Evolutionary conservation across 306 rosid species (phyloP).

Genomic region (Pyrus betulifolia): DNA sequence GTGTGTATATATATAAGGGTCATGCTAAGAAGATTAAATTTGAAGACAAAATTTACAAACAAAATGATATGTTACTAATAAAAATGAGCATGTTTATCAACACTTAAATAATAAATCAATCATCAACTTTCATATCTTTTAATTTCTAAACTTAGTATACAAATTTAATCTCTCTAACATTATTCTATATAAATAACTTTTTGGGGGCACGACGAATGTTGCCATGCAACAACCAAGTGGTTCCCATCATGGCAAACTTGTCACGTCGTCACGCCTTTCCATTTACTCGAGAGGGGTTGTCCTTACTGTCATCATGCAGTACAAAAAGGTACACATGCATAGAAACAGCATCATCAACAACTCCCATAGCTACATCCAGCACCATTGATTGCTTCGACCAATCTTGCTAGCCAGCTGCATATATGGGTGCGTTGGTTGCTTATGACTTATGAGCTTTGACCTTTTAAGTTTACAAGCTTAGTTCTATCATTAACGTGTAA

Average conservation of each 20-base stretch:
- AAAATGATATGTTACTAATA: too few relatives aligned
- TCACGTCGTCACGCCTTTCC: conserved; percentile 49
- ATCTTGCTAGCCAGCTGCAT: conserved; percentile 1
- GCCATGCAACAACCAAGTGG: conserved; percentile 48
- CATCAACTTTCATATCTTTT: fast-evolving
- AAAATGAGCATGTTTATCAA: too few relatives aligned
- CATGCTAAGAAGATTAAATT: too few relatives aligned
- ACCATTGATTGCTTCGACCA: conserved; percentile 50
- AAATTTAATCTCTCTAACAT: too few relatives aligned
- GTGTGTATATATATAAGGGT: too few relatives aligned
- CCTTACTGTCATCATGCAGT: conserved; percentile 25
- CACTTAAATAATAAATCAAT: too few relatives aligned
- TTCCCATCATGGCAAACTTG: conserved; percentile 43
- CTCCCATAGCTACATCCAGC: conserved; percentile 3
- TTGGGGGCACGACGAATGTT: conserved; percentile 21
- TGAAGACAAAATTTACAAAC: too few relatives aligned
- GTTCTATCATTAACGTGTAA: conserved; percentile 14
- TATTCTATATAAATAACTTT: neutral
- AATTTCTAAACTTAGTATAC: too few relatives aligned
- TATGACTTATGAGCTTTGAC: conserved; percentile 27
- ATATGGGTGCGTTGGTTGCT: conserved; percentile 1
- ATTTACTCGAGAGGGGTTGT: conserved; percentile 16
- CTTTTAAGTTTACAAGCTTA: conserved; percentile 30
- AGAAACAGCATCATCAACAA: conserved; percentile 23
- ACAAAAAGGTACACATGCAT: conserved; percentile 32